Base-by-base conservation (phyloP, 495 filamentous ascomycete species). In the Penicillium longicatenatum region DNA sequence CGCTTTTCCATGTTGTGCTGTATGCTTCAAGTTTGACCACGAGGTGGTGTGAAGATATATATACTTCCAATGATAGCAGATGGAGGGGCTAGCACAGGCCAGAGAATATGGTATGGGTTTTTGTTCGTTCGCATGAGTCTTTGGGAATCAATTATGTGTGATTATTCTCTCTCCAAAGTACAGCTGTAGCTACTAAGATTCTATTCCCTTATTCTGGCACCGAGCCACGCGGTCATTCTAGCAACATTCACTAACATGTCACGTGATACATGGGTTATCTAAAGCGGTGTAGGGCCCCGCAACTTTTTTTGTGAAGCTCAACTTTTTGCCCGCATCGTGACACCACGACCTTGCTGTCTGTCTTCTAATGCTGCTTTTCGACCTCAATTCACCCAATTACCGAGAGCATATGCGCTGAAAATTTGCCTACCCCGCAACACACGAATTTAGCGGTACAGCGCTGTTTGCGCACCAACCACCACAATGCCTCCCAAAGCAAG, bases 401-500 rank as follows among this genome's bases (percentile, higher is more conserved):
- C 14, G 17, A 16, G 5, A n/a, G 16, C 37, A 10, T 4, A n/a
- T 39, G 14, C 4, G 37, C 16, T 39, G 5, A 39, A 17, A 39
- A 39, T 17, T 17, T 14, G 6, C 37, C 6, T n/a, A 53, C 35
- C 45, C 54, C 31, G 46, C 4, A 41, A 4, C 16, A 14, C 19
- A 24, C 48, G 22, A 54, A 24, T 47, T 24, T 31, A 52, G 59
- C 61, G 52, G 56, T 42, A 59, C 46, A 42, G 51, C 53, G 58
- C 61, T 61, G 52, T 55, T 57, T 59, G 57, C 30, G 31, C 48
- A 44, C 44, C 54, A 41, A 63, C 47, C 41, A 72, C 47, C 41
- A 72, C 51, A 9, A 79, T 80, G 78, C 78, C 77, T 49, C 78
- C 75, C 24, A 80, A 79, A 70, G 68, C 67, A 12, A 62, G 58